Evolutionary conservation across 805 yeast genomes (phyloP).

Genomic region (Komagataella ulmi): DNA sequence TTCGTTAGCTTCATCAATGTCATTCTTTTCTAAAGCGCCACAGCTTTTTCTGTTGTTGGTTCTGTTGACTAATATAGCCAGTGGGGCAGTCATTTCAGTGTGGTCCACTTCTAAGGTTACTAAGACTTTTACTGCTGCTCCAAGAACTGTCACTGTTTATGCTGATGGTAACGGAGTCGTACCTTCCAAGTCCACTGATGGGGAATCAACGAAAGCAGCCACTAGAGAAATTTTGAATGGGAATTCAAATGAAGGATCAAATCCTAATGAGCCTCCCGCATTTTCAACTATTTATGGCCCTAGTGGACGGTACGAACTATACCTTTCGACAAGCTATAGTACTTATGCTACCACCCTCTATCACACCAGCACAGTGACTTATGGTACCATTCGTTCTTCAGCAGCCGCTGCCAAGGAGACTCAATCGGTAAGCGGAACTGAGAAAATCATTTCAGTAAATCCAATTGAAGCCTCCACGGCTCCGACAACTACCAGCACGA

Average conservation of each 20-base stretch:
- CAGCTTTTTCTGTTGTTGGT: neutral
- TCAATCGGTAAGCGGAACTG: neutral
- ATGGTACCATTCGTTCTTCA: neutral
- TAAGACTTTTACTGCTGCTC: neutral
- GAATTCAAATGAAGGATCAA: neutral
- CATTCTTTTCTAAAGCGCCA: neutral
- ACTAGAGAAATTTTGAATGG: neutral
- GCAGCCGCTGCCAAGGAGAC: neutral
- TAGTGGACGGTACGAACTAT: neutral
- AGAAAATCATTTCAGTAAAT: neutral
- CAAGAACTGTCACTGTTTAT: neutral
- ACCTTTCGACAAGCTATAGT: neutral
- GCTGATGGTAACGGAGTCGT: neutral
- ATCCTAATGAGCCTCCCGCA: neutral
- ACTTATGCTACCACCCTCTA: neutral
- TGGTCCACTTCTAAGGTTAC: neutral
- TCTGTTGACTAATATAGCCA: neutral
- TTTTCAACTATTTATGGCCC: neutral
- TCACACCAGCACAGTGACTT: neutral
- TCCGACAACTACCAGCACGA: conserved; percentile 3
- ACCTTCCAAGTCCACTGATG: neutral
- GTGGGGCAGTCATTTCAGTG: neutral
- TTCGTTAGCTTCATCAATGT: neutral
- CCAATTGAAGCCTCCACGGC: conserved; percentile 1
- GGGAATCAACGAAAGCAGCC: neutral